phyloP scores from a whole-genome alignment of 108 stramenopile genomes.

The Bacterosira constricta region DNA sequence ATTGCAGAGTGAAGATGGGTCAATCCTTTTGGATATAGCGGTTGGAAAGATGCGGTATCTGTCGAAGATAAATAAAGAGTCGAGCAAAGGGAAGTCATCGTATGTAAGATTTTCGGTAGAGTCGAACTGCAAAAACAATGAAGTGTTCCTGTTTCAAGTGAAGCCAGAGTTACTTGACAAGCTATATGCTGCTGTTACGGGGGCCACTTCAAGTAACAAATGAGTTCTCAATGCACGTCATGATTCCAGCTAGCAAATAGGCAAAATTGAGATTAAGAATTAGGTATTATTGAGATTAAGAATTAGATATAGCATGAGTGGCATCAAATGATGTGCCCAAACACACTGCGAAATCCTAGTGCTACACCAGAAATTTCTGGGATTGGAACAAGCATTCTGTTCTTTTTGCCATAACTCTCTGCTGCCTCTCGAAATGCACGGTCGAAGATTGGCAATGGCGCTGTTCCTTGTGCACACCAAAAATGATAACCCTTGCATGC shows the following conservation, averaged over 20 bases:
- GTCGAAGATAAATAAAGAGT: background rate
- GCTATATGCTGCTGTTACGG: background rate
- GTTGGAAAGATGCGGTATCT: background rate
- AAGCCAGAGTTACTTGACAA: background rate
- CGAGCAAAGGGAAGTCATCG: background rate
- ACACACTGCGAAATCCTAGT: slow-evolving; percentile 82
- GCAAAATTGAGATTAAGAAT: no score
- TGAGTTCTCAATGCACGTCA: slow-evolving; percentile 80
- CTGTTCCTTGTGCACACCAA: slow-evolving; percentile 75
- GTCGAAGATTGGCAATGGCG: slow-evolving; percentile 80
- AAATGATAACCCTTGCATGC: slow-evolving; percentile 90
- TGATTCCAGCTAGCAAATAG: no score
- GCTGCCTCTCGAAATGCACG: slow-evolving; percentile 81
- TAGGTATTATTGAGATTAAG: no score
- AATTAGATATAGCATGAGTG: no score
- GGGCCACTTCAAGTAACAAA: slow-evolving; percentile 30
- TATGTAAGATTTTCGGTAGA: background rate
- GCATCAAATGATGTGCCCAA: slow-evolving; percentile 81
- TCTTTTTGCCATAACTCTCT: slow-evolving; percentile 42
- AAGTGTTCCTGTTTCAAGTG: background rate
- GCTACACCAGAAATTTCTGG: slow-evolving; percentile 79
- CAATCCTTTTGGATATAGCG: background rate
- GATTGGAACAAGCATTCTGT: slow-evolving; percentile 45
- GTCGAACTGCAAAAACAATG: no score
- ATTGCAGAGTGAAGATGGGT: background rate